Evolutionary conservation across 78 protist genomes (phyloP), one percentile per base, ranked within the genome.

Genomic region (Speleostelium caveatum): DNA sequence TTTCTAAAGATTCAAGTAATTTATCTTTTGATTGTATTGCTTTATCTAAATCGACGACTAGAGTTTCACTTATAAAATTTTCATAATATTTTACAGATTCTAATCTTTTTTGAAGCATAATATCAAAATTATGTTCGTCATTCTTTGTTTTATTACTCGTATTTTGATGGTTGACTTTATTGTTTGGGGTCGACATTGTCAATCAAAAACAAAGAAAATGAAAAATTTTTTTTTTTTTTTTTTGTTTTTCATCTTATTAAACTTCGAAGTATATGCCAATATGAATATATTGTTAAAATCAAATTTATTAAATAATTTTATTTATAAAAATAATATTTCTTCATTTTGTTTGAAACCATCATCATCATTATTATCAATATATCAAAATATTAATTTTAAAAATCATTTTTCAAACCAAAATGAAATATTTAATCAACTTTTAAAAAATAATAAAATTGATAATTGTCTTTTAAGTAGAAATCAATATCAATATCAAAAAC

Each of bases 81-180:
- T 71, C 63, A 49, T 71, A 71, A 32, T 71, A 71, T 17, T 49
- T 51, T 2, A 71, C 38, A 12, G 59, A 71, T 14, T 71, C 62
- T 32, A 71, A n/a, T 19, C 77, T 42, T 49, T 41, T 38, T 51
- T 51, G 10, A 32, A 51, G 16, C n/a, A 71, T 16, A 49, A 19
- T 49, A 49, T 71, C 63, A 30, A 10, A n/a, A n/a, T n/a, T n/a
- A 10, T 45, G 53, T 45, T 45, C 10, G 53, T 45, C n/a, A 45
- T 45, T 45, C 10, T 45, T 6, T 45, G 10, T 45, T 10, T 45
- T 6, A 45, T 45, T 45, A 14, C 10, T 10, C 53, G 10, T 45
- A 14, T 10, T 45, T 45, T 45, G 6, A 10, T 45, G 53, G 6
- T 45, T 6, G n/a, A n/a, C n/a, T n/a, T n/a, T n/a, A n/a, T n/a